Conservation (phyloP, 2,329 filamentous ascomycete genomes). For the Aspergillus neoniger region DNA sequence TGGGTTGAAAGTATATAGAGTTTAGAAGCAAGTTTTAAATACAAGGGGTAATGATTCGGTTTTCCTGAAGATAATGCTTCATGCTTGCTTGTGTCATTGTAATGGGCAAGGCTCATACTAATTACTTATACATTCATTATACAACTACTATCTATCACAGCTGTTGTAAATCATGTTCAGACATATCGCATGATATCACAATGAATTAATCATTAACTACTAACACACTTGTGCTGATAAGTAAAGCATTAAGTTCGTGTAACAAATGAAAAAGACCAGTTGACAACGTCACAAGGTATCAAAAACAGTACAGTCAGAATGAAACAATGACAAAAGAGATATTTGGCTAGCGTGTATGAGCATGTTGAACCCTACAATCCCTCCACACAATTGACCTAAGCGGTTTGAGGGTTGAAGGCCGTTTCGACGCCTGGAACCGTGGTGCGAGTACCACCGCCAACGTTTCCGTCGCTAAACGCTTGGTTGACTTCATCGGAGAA, state of each 20-base stretch:
- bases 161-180: too few relatives aligned
- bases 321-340: conserved; percentile 9
- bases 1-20: conserved; percentile 6
- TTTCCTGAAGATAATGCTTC: not conserved
- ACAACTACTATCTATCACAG: too few relatives aligned
- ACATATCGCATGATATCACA: not conserved
- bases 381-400: conserved; percentile 11
- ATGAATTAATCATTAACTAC: conserved; percentile 9
- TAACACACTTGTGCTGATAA: not conserved
- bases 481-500: conserved; percentile 37
- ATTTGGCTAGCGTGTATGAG: not conserved
- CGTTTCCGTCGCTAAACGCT: conserved; percentile 27
- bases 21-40: not conserved
- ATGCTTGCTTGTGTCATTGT: not conserved
- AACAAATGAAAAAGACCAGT: not conserved
- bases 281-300: not conserved
- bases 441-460: conserved; percentile 3
- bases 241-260: not conserved
- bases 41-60: not conserved
- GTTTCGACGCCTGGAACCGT: conserved; percentile 19
- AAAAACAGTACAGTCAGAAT: not conserved
- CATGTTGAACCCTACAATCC: not conserved
- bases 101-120: too few relatives aligned
- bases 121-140: too few relatives aligned
- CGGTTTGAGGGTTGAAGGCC: conserved; percentile 28